phyloP scores from a whole-genome alignment of 768 basidiomycete species.

The Lactarius trivialis region DNA sequence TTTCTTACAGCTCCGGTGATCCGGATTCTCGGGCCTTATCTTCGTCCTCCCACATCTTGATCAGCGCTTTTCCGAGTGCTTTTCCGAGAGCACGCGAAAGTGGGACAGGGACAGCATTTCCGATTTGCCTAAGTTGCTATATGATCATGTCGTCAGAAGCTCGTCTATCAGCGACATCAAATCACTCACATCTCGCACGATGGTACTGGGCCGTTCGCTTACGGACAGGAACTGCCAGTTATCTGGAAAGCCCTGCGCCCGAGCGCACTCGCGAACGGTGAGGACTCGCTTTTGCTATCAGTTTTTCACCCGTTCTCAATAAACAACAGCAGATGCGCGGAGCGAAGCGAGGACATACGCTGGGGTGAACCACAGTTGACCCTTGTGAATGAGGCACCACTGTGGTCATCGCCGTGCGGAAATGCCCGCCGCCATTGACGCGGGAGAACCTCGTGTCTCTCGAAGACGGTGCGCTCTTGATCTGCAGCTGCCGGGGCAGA shows the following conservation, averaged over 20 bases:
- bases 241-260: constrained; percentile 78
- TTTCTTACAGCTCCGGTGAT: constrained; percentile 7
- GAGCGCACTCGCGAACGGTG: constrained; percentile 34
- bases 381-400: constrained; percentile 47
- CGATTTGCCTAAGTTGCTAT: constrained; percentile 72
- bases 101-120: constrained; percentile 73
- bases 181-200: constrained; percentile 50
- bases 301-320: background rate
- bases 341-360: constrained; percentile 29
- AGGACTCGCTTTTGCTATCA: constrained; percentile 75
- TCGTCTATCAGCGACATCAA: background rate
- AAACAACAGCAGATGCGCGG: background rate
- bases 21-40: constrained; percentile 9
- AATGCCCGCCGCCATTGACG: constrained; percentile 44
- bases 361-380: constrained; percentile 40
- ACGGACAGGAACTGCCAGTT: constrained; percentile 52
- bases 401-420: constrained; percentile 59
- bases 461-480: background rate
- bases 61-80: constrained; percentile 38
- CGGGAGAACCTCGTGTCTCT: constrained; percentile 42
- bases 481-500: background rate
- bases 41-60: constrained; percentile 28
- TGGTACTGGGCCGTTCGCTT: constrained; percentile 31
- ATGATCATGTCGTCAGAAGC: background rate
- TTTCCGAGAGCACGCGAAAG: constrained; percentile 58